Percentiles rank a stretch among this genome's conserved stretches.
phyloP scores from a whole-genome alignment of 2,329 filamentous ascomycete species.

The Simplicillium sp. region DNA sequence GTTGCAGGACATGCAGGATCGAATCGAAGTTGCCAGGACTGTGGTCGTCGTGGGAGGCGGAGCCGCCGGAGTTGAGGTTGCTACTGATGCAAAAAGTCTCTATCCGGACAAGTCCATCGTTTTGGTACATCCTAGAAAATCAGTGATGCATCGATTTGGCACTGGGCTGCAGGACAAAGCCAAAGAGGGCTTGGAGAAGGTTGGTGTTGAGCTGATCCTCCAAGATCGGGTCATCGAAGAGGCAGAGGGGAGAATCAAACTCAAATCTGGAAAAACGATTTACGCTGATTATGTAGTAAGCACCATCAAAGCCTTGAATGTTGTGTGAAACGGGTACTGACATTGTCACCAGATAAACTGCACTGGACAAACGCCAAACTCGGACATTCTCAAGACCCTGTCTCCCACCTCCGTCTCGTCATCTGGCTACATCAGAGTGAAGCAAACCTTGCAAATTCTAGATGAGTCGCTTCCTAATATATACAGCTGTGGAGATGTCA shows the following conservation, averaged over 20 bases:
- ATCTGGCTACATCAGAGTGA: conserved; percentile 42
- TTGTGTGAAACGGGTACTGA: conserved; percentile 2
- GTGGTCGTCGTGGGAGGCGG: conserved; percentile 48
- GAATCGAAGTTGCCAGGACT: conserved; percentile 29
- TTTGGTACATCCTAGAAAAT: conserved; percentile 46
- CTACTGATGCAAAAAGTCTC: conserved; percentile 45
- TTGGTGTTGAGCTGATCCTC: conserved; percentile 41
- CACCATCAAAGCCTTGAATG: conserved; percentile 1
- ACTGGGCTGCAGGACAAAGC: conserved; percentile 28
- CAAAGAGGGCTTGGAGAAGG: conserved; percentile 28
- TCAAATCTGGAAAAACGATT: conserved; percentile 33
- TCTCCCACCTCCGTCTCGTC: conserved; percentile 32
- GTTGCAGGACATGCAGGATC: conserved; percentile 34
- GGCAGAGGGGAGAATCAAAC: conserved; percentile 26
- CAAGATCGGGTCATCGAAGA: conserved; percentile 35
- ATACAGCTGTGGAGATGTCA: conserved; percentile 56
- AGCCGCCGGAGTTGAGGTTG: conserved; percentile 52
- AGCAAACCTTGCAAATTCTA: conserved; percentile 45
- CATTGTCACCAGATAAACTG: conserved; percentile 40
- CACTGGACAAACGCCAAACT: conserved; percentile 50
- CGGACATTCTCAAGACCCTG: conserved; percentile 32
- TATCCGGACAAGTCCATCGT: conserved; percentile 48
- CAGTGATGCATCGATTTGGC: conserved; percentile 43
- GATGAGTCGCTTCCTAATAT: conserved; percentile 39
- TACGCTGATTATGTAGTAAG: conserved; percentile 41